Percentiles rank a stretch among this genome's conserved stretches.
Conservation (phyloP, 2,329 filamentous ascomycete species). For the Arthrocladium fulminans region DNA sequence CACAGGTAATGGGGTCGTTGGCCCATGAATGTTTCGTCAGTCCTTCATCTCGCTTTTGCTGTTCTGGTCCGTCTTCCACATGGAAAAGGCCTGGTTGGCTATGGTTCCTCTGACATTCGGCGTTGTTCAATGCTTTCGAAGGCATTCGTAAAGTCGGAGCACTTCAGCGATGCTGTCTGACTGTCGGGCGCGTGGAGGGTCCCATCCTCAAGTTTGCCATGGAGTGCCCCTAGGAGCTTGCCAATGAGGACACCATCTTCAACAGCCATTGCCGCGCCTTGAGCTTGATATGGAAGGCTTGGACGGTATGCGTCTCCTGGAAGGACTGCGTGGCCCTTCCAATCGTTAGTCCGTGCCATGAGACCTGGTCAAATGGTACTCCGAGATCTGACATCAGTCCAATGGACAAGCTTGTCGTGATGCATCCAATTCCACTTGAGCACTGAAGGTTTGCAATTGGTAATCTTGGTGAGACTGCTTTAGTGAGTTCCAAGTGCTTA, state of each 20-base stretch:
- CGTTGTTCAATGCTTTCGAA: conserved; percentile 14
- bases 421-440: too few relatives aligned
- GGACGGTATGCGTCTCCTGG: conserved; percentile 37
- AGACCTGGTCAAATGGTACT: too few relatives aligned
- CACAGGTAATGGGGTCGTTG: too few relatives aligned
- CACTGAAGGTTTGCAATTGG: too few relatives aligned
- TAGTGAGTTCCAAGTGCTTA: too few relatives aligned
- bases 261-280: conserved; percentile 37
- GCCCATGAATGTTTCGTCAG: too few relatives aligned
- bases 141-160: conserved; percentile 39
- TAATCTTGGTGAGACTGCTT: too few relatives aligned
- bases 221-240: conserved; percentile 10
- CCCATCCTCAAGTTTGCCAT: too few relatives aligned
- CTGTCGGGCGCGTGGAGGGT: too few relatives aligned
- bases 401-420: too few relatives aligned
- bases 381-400: too few relatives aligned
- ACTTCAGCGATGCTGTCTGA: conserved; percentile 5
- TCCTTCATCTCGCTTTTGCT: conserved; percentile 24
- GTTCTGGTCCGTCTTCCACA: conserved; percentile 24
- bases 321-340: conserved; percentile 28
- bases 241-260: conserved; percentile 36
- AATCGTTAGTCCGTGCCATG: too few relatives aligned
- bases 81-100: conserved; percentile 24
- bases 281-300: conserved; percentile 38
- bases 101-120: conserved; percentile 30